Percentiles rank a stretch among this genome's conserved stretches.
Conservation (phyloP, 2,329 filamentous ascomycete genomes). For the Scytalidium sp. region DNA sequence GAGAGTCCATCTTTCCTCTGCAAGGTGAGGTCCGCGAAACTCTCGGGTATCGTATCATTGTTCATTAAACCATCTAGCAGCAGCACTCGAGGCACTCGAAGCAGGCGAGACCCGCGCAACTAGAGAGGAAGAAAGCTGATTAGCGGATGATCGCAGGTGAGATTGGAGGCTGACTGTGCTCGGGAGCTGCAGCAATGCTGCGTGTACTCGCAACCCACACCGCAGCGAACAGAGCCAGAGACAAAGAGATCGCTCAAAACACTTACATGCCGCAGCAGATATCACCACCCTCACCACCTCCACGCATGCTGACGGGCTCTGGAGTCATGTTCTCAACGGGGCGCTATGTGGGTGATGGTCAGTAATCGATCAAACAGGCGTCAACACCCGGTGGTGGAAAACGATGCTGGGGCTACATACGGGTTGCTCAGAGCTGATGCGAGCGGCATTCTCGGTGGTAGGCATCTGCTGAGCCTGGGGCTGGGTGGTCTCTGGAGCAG, state of each 20-base stretch:
- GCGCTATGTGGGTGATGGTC: conserved; percentile 13
- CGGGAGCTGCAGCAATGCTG: background rate
- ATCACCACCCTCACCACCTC: conserved; percentile 17
- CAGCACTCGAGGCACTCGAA: conserved; percentile 28
- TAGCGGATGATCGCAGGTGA: background rate
- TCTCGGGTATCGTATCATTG: background rate
- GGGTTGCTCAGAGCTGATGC: conserved; percentile 20
- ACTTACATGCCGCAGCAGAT: conserved; percentile 27
- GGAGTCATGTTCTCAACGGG: conserved; percentile 24
- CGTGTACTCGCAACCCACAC: background rate
- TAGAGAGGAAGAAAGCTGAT: conserved; percentile 6
- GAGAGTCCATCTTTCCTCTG: background rate
- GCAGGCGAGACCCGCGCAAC: conserved; percentile 25
- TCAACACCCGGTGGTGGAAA: too few species aligned
- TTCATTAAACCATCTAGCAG: conserved; percentile 15
- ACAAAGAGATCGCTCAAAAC: background rate
- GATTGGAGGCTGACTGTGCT: background rate
- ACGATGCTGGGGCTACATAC: conserved; percentile 14
- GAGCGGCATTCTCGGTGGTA: conserved; percentile 8
- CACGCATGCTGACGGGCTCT: conserved; percentile 23
- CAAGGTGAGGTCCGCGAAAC: background rate
- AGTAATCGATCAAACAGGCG: too few species aligned
- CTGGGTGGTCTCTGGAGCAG: conserved; percentile 25
- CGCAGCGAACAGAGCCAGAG: background rate
- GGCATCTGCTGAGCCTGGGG: conserved; percentile 25